These are phyloP conservation scores for Acacia confusa DNA, from an alignment of 306 rosid species.

Conservation along the genomic window DNA sequence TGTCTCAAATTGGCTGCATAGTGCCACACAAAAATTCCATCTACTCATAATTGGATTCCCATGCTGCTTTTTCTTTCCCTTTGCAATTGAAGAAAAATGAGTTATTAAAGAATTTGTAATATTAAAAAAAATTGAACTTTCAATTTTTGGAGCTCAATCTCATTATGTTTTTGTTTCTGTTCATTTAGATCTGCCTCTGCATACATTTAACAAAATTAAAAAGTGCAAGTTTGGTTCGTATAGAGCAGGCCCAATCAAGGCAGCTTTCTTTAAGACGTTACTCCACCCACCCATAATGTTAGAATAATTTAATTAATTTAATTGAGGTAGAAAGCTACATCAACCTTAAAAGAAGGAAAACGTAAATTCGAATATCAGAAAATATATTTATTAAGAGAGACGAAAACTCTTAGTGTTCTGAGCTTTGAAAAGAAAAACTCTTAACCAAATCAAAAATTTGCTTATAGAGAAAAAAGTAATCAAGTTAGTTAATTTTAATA, in stretches of 20 bases:
- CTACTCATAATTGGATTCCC: background rate
- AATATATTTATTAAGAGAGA: too few species aligned
- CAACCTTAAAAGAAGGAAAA: accelerated
- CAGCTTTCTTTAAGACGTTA: background rate
- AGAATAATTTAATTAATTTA: too few species aligned
- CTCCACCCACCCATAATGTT: too few species aligned
- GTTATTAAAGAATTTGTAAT: background rate
- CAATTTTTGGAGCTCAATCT: background rate
- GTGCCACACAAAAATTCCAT: background rate
- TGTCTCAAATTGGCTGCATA: background rate
- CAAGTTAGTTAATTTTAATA: too few species aligned
- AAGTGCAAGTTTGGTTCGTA: background rate
- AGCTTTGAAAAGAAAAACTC: too few species aligned
- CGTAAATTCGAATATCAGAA: accelerated
- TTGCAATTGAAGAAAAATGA: background rate
- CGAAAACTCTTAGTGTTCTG: too few species aligned
- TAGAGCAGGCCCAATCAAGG: background rate
- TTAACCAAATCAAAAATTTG: too few species aligned
- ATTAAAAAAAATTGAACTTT: background rate
- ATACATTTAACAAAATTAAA: background rate
- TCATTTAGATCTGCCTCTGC: background rate
- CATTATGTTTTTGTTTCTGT: too few species aligned
- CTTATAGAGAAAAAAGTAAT: too few species aligned
- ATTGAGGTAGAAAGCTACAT: too few species aligned
- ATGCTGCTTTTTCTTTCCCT: background rate